Percentiles rank a stretch among this genome's conserved stretches.
phyloP scores from a whole-genome alignment of 345 rosid genomes.

The Ailanthus altissimus region DNA sequence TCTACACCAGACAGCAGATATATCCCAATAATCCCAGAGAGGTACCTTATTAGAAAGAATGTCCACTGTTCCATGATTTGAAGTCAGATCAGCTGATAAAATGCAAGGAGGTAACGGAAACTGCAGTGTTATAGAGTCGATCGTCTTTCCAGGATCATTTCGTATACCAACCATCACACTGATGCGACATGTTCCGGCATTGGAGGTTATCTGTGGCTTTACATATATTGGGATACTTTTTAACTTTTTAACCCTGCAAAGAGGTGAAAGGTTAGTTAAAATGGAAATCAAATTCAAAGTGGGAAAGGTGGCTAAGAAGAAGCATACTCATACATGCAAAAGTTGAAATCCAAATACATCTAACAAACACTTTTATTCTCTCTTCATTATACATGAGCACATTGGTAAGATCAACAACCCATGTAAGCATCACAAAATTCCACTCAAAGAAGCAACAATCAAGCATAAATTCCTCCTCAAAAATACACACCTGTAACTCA shows the following conservation, averaged over 20 bases:
- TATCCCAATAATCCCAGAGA: not conserved
- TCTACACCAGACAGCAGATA: not conserved
- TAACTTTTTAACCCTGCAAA: conserved; percentile 76
- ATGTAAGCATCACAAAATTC: not conserved
- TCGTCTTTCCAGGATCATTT: conserved; percentile 79
- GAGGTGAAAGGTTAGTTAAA: not conserved
- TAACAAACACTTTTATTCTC: not conserved
- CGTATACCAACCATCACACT: conserved; percentile 77
- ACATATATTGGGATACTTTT: conserved; percentile 81
- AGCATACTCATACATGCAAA: not conserved
- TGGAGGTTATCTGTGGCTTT: conserved; percentile 87
- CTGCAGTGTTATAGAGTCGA: conserved; percentile 75
- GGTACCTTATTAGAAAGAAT: conserved; percentile 79
- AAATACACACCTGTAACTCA: conserved; percentile 84
- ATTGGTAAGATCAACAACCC: not conserved
- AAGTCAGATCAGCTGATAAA: conserved; percentile 74
- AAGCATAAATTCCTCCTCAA: conserved; percentile 9
- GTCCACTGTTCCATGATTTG: conserved; percentile 86
- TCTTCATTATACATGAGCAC: not conserved
- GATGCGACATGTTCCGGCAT: conserved; percentile 68
- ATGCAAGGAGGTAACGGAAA: conserved; percentile 79
- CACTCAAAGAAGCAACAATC: not conserved
- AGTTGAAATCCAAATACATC: not conserved
- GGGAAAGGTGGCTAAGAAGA: not conserved
- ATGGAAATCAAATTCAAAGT: not conserved